These are phyloP conservation scores for Phytophthora fragariaefolia DNA, from an alignment of 352 stramenopile genomes.

Conservation along the genomic window DNA sequence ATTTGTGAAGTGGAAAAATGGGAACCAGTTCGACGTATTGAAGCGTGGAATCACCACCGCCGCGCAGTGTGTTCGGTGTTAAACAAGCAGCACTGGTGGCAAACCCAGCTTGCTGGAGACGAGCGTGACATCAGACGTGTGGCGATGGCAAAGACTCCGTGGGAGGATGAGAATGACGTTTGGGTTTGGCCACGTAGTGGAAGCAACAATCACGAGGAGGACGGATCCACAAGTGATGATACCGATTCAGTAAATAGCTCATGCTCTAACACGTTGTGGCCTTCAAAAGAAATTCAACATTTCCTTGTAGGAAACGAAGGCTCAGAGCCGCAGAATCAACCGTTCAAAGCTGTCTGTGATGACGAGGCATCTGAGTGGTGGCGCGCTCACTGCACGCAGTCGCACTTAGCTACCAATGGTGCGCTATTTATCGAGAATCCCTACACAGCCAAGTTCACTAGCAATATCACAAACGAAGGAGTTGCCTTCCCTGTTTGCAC, in stretches of 20 bases:
- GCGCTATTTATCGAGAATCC: slow-evolving; percentile 12
- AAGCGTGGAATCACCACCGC: slow-evolving; percentile 51
- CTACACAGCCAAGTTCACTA: slow-evolving; percentile 28
- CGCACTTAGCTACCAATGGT: slow-evolving; percentile 38
- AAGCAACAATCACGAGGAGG: slow-evolving; percentile 13
- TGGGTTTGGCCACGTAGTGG: slow-evolving; percentile 51
- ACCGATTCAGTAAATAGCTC: not conserved
- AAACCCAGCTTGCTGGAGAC: slow-evolving; percentile 55
- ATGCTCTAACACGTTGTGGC: slow-evolving; percentile 6
- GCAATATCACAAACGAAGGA: slow-evolving; percentile 29
- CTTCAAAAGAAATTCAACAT: slow-evolving; percentile 40
- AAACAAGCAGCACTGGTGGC: slow-evolving; percentile 52
- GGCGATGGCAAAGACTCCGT: slow-evolving; percentile 45
- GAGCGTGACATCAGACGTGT: slow-evolving; percentile 56
- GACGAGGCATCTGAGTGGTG: slow-evolving; percentile 61
- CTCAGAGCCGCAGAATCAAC: not conserved
- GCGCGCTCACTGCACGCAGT: slow-evolving; percentile 61
- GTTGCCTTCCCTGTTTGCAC: slow-evolving; percentile 46
- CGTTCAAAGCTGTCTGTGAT: slow-evolving; percentile 28
- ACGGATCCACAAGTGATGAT: not conserved
- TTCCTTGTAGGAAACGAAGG: slow-evolving; percentile 40
- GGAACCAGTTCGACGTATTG: slow-evolving; percentile 27
- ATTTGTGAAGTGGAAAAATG: slow-evolving; percentile 17
- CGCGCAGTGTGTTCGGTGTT: slow-evolving; percentile 40
- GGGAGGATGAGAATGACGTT: slow-evolving; percentile 53